Conservation (phyloP, 441 rosid species). For the Croton setiger region DNA sequence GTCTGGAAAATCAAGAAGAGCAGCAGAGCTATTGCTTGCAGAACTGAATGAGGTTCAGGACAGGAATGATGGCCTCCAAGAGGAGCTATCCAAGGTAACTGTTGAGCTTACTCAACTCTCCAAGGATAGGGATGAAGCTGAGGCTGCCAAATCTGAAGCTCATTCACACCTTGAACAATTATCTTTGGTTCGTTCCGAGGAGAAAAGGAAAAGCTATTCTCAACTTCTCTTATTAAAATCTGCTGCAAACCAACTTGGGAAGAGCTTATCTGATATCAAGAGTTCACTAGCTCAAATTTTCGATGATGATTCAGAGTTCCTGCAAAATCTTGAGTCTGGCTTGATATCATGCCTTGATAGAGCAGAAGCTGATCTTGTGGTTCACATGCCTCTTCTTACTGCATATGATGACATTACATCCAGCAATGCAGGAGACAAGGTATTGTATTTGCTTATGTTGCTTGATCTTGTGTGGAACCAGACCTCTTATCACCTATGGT, state of each 20-base stretch:
- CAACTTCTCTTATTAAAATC: constrained; percentile 48
- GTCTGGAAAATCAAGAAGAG: constrained; percentile 78
- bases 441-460: constrained; percentile 17
- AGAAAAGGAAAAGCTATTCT: constrained; percentile 48
- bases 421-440: constrained; percentile 46
- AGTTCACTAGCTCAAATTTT: constrained; percentile 47
- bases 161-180: constrained; percentile 52
- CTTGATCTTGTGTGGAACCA: constrained; percentile 5
- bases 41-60: constrained; percentile 98
- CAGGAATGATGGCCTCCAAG: constrained; percentile 93
- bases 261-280: constrained; percentile 46
- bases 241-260: constrained; percentile 47
- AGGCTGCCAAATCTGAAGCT: constrained; percentile 69
- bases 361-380: constrained; percentile 32
- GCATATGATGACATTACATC: constrained; percentile 23
- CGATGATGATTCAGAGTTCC: constrained; percentile 57
- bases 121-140: constrained; percentile 54
- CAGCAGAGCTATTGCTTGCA: constrained; percentile 90
- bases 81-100: constrained; percentile 58
- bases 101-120: constrained; percentile 54
- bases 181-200: constrained; percentile 46
- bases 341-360: constrained; percentile 51
- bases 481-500: not conserved
- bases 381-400: constrained; percentile 35
- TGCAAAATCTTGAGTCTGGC: constrained; percentile 58